These are phyloP conservation scores for Graphiopsis chlorocephala DNA, from an alignment of 2,329 filamentous ascomycete genomes.

Conservation along the genomic window DNA sequence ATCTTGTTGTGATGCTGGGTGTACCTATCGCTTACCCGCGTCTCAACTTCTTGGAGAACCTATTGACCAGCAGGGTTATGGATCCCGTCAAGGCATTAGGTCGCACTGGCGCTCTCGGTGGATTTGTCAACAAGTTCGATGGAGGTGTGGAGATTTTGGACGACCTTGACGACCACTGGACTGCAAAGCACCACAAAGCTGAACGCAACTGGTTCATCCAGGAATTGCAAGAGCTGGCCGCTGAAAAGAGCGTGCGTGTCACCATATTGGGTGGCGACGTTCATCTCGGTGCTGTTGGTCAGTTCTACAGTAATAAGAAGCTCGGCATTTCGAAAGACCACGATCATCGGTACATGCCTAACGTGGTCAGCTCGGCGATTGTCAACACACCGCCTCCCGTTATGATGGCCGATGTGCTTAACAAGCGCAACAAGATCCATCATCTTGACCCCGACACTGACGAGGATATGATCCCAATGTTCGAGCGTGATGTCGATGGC, in stretches of 20 bases:
- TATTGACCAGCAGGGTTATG: slow-evolving; percentile 79
- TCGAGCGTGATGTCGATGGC: slow-evolving; percentile 82
- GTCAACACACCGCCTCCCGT: slow-evolving; percentile 88
- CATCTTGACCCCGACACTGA: slow-evolving; percentile 71
- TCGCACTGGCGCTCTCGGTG: slow-evolving; percentile 74
- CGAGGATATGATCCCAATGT: slow-evolving; percentile 94
- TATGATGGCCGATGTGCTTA: slow-evolving; percentile 84
- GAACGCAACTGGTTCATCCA: slow-evolving; percentile 85
- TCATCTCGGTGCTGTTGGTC: slow-evolving; percentile 85
- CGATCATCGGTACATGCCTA: slow-evolving; percentile 96
- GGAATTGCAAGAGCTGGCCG: slow-evolving; percentile 88
- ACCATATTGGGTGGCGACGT: slow-evolving; percentile 94
- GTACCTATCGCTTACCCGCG: slow-evolving; percentile 56
- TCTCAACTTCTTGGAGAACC: slow-evolving; percentile 60
- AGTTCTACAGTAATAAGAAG: slow-evolving; percentile 92
- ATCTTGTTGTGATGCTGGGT: slow-evolving; percentile 82
- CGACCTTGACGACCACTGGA: slow-evolving; percentile 96
- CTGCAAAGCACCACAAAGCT: slow-evolving; percentile 86
- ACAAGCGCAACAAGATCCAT: slow-evolving; percentile 80
- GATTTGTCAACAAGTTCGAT: slow-evolving; percentile 83
- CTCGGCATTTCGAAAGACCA: slow-evolving; percentile 78
- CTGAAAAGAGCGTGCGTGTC: slow-evolving; percentile 85
- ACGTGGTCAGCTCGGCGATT: slow-evolving; percentile 90
- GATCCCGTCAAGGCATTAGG: slow-evolving; percentile 86
- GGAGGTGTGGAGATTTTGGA: slow-evolving; percentile 89